phyloP scores from a whole-genome alignment of 495 filamentous ascomycete species.

The Podospora appendiculata region DNA sequence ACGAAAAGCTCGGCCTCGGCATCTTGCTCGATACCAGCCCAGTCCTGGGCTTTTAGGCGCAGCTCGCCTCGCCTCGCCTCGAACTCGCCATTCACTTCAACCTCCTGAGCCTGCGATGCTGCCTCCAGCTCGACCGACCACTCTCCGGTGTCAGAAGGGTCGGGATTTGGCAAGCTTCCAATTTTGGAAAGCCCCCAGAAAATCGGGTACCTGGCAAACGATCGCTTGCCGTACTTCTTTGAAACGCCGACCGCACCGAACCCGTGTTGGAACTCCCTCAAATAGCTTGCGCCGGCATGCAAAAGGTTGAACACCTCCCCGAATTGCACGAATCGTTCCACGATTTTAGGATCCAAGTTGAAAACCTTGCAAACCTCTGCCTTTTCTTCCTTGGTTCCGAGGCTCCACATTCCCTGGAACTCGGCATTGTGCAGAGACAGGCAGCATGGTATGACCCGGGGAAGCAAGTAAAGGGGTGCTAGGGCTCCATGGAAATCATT shows the following conservation, averaged over 20 bases:
- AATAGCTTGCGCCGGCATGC: conserved; percentile 62
- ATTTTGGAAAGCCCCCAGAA: conserved; percentile 69
- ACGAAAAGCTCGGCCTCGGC: conserved; percentile 64
- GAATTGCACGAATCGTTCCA: conserved; percentile 52
- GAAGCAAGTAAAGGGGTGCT: conserved; percentile 60
- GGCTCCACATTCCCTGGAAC: conserved; percentile 60
- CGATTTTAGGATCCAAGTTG: conserved; percentile 45
- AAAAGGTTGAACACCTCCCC: conserved; percentile 64
- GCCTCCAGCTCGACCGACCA: conserved; percentile 44
- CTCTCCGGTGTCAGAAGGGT: conserved; percentile 62
- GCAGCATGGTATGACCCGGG: conserved; percentile 47
- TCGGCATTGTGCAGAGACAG: conserved; percentile 48
- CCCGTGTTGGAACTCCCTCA: conserved; percentile 62
- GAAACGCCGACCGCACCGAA: conserved; percentile 70
- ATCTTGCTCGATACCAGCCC: conserved; percentile 57
- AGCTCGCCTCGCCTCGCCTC: conserved; percentile 50
- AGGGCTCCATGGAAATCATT: conserved; percentile 71
- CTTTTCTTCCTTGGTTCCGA: conserved; percentile 31
- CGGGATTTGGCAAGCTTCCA: conserved; percentile 63
- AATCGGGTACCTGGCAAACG: conserved; percentile 66
- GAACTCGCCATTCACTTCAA: conserved; percentile 47
- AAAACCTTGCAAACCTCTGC: conserved; percentile 62
- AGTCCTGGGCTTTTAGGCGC: conserved; percentile 62
- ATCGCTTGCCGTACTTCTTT: conserved; percentile 66
- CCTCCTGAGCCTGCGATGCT: conserved; percentile 35